Percentiles rank a stretch among this genome's conserved stretches.
phyloP scores from a whole-genome alignment of 129 eudicot genomes.

The Flaveria sonorensis region DNA sequence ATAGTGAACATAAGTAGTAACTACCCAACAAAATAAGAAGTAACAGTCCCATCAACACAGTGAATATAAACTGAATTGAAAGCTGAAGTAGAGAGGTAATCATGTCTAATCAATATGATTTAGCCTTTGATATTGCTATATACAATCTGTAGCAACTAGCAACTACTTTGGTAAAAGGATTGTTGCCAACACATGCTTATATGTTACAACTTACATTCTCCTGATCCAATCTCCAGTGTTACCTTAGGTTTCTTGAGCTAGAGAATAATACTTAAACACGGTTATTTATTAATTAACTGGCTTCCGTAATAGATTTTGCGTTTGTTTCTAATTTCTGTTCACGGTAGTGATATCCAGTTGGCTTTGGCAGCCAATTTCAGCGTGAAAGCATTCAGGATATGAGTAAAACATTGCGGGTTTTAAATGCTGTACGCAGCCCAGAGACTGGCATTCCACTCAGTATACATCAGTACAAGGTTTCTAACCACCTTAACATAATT shows the following conservation, averaged over 20 bases:
- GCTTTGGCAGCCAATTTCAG: conserved; percentile 98
- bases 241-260: conserved; percentile 9
- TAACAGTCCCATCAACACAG: not conserved
- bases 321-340: conserved; percentile 57
- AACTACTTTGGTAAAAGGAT: not conserved
- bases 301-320: conserved; percentile 20
- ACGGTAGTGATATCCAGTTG: conserved; percentile 95
- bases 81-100: conserved; percentile 11
- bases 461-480: conserved; percentile 92
- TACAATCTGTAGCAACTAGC: not conserved
- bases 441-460: conserved; percentile 93
- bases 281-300: conserved; percentile 7
- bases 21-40: conserved; percentile 2
- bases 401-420: conserved; percentile 85
- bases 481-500: conserved; percentile 22
- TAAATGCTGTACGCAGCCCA: conserved; percentile 88
- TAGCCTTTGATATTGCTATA: not conserved
- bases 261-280: conserved; percentile 4
- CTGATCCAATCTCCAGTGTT: conserved; percentile 5
- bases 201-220: conserved; percentile 10
- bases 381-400: conserved; percentile 88
- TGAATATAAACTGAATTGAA: conserved; percentile 3
- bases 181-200: conserved; percentile 6
- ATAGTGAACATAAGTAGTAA: not conserved
- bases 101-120: not conserved